Evolutionary conservation across 108 stramenopile species (phyloP).

Genomic region (Aurantiochytrium sp.): DNA sequence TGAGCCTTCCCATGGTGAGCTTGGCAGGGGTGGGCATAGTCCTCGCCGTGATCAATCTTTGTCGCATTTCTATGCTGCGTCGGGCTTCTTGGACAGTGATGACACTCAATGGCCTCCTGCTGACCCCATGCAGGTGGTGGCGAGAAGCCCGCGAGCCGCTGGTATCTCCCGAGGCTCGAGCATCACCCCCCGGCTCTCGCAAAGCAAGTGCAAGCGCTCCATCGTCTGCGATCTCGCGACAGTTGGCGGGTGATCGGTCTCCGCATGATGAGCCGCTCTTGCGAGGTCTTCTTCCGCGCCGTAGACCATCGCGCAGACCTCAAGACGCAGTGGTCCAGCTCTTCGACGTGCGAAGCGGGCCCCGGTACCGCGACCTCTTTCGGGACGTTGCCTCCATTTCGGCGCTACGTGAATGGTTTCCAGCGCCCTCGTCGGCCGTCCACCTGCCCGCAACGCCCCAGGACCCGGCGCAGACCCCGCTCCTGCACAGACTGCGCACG

Average conservation of each 20-base stretch:
- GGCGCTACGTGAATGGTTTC: not conserved
- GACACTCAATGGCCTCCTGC: not conserved
- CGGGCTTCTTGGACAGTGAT: not conserved
- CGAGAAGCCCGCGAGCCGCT: not conserved
- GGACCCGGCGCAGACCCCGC: not conserved
- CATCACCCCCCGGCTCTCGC: not conserved
- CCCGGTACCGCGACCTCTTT: not conserved
- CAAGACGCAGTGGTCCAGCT: not conserved
- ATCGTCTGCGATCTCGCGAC: too few species aligned
- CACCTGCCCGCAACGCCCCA: not conserved
- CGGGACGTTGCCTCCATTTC: not conserved
- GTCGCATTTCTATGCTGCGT: not conserved
- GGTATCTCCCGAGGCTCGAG: not conserved
- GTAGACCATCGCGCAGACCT: not conserved
- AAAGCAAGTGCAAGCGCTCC: not conserved
- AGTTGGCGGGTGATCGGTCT: too few species aligned
- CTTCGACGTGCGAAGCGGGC: not conserved
- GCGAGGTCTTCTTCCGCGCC: not conserved
- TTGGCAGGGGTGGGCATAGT: not conserved
- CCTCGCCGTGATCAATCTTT: not conserved
- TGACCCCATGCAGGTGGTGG: not conserved
- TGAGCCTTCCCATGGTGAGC: not conserved
- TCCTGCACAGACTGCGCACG: not conserved
- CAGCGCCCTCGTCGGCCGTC: not conserved
- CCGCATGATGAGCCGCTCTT: too few species aligned